Percentiles rank a stretch among this genome's conserved stretches.
Evolutionary conservation across 768 basidiomycete species (phyloP).

Genomic region (Polyporus arcularius): DNA sequence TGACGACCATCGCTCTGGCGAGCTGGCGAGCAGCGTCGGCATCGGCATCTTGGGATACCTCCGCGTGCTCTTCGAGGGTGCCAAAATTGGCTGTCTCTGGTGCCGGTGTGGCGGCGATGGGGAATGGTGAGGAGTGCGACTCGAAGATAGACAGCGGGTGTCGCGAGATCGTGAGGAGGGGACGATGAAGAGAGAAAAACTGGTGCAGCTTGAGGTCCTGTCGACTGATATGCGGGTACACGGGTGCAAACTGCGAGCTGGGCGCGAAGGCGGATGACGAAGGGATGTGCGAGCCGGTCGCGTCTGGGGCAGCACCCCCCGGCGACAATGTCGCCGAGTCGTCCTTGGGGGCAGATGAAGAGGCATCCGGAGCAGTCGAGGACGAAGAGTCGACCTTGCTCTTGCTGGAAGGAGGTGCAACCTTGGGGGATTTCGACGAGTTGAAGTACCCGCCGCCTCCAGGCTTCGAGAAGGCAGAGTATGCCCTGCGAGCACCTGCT

Average conservation of each 20-base stretch:
- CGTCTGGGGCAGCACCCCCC: constrained; percentile 9
- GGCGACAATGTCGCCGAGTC: constrained; percentile 13
- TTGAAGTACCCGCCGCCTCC: constrained; percentile 77
- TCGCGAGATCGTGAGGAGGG: constrained; percentile 68
- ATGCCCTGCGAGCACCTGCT: constrained; percentile 55
- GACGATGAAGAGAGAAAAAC: constrained; percentile 83
- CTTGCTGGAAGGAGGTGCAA: constrained; percentile 33
- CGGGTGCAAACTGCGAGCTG: constrained; percentile 18
- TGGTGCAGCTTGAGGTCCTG: constrained; percentile 80
- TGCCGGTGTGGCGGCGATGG: constrained; percentile 5
- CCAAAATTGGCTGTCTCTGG: constrained; percentile 24
- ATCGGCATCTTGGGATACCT: constrained; percentile 67
- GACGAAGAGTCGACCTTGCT: constrained; percentile 42
- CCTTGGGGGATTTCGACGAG: constrained; percentile 65
- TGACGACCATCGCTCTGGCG: constrained; percentile 72
- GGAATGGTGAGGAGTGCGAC: constrained; percentile 21
- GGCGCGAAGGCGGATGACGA: constrained; percentile 12
- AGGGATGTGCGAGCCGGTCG: background rate
- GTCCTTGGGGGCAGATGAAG: constrained; percentile 18
- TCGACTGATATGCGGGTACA: constrained; percentile 59
- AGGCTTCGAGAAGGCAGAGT: constrained; percentile 79
- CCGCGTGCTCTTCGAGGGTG: constrained; percentile 45
- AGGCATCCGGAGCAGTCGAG: constrained; percentile 35
- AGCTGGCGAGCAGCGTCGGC: constrained; percentile 80
- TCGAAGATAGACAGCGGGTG: constrained; percentile 60